Evolutionary conservation across 164 flowering plant genomes (phyloP).

Genomic region (Stephania yunnanensis): DNA sequence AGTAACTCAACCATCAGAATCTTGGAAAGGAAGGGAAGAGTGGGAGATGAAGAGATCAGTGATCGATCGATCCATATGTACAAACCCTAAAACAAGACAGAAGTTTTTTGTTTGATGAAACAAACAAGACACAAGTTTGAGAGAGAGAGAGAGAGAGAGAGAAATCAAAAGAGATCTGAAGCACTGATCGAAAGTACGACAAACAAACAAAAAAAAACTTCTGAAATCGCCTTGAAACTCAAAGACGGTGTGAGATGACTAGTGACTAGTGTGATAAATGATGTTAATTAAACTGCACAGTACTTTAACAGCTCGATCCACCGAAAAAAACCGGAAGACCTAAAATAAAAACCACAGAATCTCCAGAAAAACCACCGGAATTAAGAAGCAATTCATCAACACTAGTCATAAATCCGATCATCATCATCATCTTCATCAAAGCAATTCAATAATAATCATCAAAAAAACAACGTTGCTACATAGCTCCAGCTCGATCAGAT

Average conservation of each 20-base stretch:
- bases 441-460: too few species aligned
- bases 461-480: not conserved
- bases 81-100: not conserved
- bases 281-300: not conserved
- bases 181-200: not conserved
- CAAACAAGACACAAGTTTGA: too few species aligned
- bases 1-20: not conserved
- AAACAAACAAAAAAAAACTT: not conserved
- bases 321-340: not conserved
- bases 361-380: too few species aligned
- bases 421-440: too few species aligned
- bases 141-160: too few species aligned
- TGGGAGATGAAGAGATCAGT: too few species aligned
- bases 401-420: too few species aligned
- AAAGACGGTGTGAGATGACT: not conserved
- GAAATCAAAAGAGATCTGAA: not conserved
- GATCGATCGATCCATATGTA: not conserved
- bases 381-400: too few species aligned
- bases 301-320: not conserved
- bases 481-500: constrained; percentile 36
- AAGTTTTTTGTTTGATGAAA: not conserved
- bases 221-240: not conserved
- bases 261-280: not conserved
- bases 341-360: not conserved
- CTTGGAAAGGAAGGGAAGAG: not conserved